Evolutionary conservation across 1,284 basidiomycete species (phyloP), one percentile per base, ranked within the genome.

Genomic region (Heterobasidion annosum): DNA sequence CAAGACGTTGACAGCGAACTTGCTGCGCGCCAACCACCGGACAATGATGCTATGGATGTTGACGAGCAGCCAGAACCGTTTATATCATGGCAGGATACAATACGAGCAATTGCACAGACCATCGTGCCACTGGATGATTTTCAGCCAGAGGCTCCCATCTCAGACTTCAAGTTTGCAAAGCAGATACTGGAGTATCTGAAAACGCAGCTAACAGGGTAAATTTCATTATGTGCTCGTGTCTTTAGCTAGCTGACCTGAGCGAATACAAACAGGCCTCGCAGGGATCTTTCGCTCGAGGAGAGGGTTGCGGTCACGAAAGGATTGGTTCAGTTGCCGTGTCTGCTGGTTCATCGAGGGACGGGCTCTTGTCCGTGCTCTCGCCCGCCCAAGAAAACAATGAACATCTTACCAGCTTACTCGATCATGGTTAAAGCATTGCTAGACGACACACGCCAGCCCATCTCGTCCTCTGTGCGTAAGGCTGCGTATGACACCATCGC

Each of bases 381-480:
- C 12, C 52, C 60, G 34, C 45, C 44, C n/a, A 54, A 55, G 60
- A 65, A 50, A 52, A 59, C 58, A 54, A 61, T 75, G 34, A 61
- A 68, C 5, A 68, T 73, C 4, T 59, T 79, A 15, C 64, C 68
- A 18, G 65, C 65, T 2, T 79, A 71, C 54, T 53, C 75, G 13
- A 62, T 69, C 10, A 62, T 76, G 15, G 62, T 74, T n/a, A 61
- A 63, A 5, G 67, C 65, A 34, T 61, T 88, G 16, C 61, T 85
- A 9, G 70, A 76, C 37, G 81, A 79, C 6, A 59, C 72, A 10
- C 67, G 67, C 3, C 65, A 70, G 12, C 75, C 79, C 56, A 73
- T 78, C 6, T 75, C 74, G 0, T 58, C 69, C 2, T 57, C 67
- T 47, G 76, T 85, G 42, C 73, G 77, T 18, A 74, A 73, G 50